Base-by-base conservation (phyloP, 2,329 filamentous ascomycete species). In the Chrysosporium queenslandicum region DNA sequence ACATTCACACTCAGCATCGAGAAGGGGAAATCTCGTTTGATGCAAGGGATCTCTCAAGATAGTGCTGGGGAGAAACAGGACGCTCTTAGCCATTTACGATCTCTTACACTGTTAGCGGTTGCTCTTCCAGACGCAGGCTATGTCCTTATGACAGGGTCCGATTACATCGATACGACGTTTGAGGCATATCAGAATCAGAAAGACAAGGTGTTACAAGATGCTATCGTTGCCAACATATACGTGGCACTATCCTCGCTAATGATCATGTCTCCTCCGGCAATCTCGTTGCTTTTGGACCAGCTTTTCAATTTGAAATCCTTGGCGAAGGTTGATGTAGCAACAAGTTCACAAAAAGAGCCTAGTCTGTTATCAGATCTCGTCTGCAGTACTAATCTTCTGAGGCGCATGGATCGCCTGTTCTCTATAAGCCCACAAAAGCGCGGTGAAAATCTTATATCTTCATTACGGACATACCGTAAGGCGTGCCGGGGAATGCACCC, bases 351-450 rank as follows among this genome's bases (percentile, higher is more conserved):
- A 37, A 65, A 62, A 2, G 66, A 67, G 36, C 64, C 68, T 58
- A 87, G 86, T 0, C 74, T 96, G n/a, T 80, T 94, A 0, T 80
- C 85, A 1, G 87, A 91, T 64, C 71, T 96, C 0, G 81, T 94
- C 18, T 90, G 87, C 41, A 81, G 79, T 20, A 94, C 90, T 0
- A 86, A 89, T 1, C 65, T 96, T 1, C 67, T 94, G 1, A 59
- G 61, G 40, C 66, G 71, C 27, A 61, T 74, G 18, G 66, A 70
- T 30, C 64, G 63, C 14, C 64, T 68, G 41, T 58, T 71, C 40
- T 52, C 54, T 1, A 55, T 56, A 4, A 57, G 34, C 18, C 54
- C 56, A 7, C 68, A 72, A 46, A 72, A 71, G 59, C 64, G 71
- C 46, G 70, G 68, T 1, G 61, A 69, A 46, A 67, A 68, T 51